These are phyloP conservation scores for Endoconidiophora laricicola DNA, from an alignment of 2,329 filamentous ascomycete genomes.

Conservation along the genomic window DNA sequence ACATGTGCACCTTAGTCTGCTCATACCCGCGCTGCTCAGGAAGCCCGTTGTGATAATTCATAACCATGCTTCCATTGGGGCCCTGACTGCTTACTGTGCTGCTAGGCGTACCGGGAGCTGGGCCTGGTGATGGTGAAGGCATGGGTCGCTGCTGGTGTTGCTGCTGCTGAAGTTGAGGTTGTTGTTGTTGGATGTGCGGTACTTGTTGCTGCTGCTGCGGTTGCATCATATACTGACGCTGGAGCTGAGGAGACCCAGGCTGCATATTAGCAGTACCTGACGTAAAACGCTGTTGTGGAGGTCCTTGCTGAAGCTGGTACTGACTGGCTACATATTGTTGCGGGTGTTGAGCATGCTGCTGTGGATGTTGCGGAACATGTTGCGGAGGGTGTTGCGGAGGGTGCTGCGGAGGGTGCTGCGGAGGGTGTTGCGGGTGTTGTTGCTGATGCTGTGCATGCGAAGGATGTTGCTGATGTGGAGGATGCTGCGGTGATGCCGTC, in stretches of 20 bases:
- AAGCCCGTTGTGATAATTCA: constrained; percentile 17
- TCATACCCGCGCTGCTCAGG: constrained; percentile 34
- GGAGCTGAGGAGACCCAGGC: constrained; percentile 9
- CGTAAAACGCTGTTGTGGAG: constrained; percentile 7
- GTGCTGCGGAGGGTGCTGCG: constrained; percentile 15
- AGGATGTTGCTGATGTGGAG: constrained; percentile 18
- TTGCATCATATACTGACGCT: constrained; percentile 11
- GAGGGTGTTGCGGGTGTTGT: constrained; percentile 20
- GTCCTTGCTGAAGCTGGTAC: constrained; percentile 3
- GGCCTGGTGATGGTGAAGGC: constrained; percentile 11
- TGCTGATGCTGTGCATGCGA: constrained; percentile 20
- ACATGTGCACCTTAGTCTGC: constrained; percentile 32
- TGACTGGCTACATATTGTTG: neutral
- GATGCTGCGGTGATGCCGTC: constrained; percentile 29
- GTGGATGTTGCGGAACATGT: constrained; percentile 19
- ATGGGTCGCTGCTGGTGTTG: constrained; percentile 7
- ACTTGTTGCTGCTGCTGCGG: constrained; percentile 9
- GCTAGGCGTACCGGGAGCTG: constrained; percentile 8
- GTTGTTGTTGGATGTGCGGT: constrained; percentile 1
- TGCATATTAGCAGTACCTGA: constrained; percentile 10
- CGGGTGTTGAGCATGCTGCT: constrained; percentile 13
- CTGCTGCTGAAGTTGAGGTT: neutral
- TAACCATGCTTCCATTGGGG: constrained; percentile 4
- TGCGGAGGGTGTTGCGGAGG: constrained; percentile 15
- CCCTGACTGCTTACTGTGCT: constrained; percentile 1